Conservation (phyloP, 2,329 filamentous ascomycete genomes). For the Thelonectria olida region DNA sequence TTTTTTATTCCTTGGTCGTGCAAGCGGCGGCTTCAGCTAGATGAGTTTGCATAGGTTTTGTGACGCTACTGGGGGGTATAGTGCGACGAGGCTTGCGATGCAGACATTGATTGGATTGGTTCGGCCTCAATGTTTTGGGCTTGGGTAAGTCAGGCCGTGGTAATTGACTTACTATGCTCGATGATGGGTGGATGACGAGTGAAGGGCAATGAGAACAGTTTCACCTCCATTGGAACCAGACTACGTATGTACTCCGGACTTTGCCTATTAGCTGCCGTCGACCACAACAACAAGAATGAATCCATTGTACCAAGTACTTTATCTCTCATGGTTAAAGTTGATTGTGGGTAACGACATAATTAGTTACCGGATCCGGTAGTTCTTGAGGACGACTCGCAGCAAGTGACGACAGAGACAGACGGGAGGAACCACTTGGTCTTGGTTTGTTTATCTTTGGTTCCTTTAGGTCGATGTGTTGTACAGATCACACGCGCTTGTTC, state of each 20-base stretch:
- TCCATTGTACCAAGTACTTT: background rate
- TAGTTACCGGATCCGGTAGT: background rate
- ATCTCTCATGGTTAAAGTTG: no score
- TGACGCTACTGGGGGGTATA: background rate
- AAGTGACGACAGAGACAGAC: background rate
- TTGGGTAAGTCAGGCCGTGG: no score
- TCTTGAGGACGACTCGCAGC: background rate
- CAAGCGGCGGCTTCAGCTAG: conserved; percentile 9
- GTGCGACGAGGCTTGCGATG: background rate
- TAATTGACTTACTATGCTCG: no score
- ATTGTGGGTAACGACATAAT: no score
- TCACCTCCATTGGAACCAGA: background rate
- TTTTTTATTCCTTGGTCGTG: background rate
- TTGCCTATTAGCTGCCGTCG: no score
- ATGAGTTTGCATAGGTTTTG: conserved; percentile 6
- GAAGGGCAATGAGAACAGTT: background rate
- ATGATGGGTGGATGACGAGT: background rate
- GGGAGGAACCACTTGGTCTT: background rate
- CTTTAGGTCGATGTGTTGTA: background rate
- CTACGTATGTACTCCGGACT: no score
- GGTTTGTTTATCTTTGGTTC: background rate
- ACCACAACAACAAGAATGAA: background rate
- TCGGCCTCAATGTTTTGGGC: no score
- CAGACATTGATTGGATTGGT: background rate
- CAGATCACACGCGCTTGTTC: background rate